Evolutionary conservation across 768 basidiomycete genomes (phyloP).

Genomic region (Tephrocybe rancida): DNA sequence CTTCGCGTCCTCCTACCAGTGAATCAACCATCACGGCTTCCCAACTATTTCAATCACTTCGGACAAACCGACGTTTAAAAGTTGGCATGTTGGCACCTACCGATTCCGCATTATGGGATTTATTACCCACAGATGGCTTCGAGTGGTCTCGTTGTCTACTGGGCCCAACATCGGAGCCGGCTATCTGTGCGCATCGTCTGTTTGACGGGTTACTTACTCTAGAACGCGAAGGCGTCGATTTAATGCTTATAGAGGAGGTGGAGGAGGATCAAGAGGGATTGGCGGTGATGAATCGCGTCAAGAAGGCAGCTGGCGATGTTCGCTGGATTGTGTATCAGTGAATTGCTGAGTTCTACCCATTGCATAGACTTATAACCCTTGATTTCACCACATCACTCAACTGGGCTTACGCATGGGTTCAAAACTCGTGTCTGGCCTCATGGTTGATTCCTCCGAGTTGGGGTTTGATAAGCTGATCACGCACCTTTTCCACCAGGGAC

Average conservation of each 20-base stretch:
- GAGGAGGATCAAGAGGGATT: slow-evolving; percentile 81
- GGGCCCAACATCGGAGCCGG: slow-evolving; percentile 55
- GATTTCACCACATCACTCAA: not conserved
- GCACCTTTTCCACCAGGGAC: too few species aligned
- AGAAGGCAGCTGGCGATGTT: slow-evolving; percentile 80
- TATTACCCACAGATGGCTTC: slow-evolving; percentile 36
- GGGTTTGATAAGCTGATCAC: too few species aligned
- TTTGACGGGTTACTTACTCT: slow-evolving; percentile 88
- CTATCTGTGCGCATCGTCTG: slow-evolving; percentile 74
- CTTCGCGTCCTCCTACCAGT: slow-evolving; percentile 41
- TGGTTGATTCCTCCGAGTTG: not conserved
- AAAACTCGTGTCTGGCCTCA: slow-evolving; percentile 2
- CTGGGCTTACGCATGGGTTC: not conserved
- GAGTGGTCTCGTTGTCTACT: slow-evolving; percentile 61
- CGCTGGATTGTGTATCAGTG: slow-evolving; percentile 31
- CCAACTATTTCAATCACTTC: slow-evolving; percentile 47
- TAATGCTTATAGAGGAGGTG: slow-evolving; percentile 87
- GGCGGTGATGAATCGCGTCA: slow-evolving; percentile 93
- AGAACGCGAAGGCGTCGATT: slow-evolving; percentile 73
- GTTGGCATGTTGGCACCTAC: slow-evolving; percentile 72
- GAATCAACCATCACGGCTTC: slow-evolving; percentile 28
- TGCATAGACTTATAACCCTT: not conserved
- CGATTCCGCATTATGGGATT: slow-evolving; percentile 50
- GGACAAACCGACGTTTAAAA: slow-evolving; percentile 35
- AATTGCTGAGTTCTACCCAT: not conserved